Percentiles rank a stretch among this genome's conserved stretches.
phyloP scores from a whole-genome alignment of 106 monocot genomes.

The Xerophyta viscosa region DNA sequence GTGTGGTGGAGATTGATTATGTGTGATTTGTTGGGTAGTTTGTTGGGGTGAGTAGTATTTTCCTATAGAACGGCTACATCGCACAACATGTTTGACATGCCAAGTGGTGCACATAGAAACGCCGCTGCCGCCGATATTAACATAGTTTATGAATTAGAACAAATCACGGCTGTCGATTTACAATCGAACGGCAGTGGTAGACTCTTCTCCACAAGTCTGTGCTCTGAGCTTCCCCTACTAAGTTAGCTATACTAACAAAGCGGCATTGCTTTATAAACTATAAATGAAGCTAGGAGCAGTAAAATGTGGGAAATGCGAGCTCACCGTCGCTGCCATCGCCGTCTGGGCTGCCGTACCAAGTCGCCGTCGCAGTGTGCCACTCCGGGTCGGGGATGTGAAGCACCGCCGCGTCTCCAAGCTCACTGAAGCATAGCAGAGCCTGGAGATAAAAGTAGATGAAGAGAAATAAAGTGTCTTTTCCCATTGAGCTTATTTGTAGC shows the following conservation, averaged over 20 bases:
- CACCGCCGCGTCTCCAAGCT: neutral
- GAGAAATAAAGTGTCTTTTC: neutral
- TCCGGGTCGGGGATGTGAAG: conserved; percentile 19
- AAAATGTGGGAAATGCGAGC: neutral
- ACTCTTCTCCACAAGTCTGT: neutral
- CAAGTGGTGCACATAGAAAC: too few relatives aligned
- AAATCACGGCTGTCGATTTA: neutral
- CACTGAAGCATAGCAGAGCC: neutral
- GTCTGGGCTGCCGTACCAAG: conserved; percentile 93
- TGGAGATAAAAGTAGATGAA: conserved; percentile 8
- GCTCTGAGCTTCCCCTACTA: too few relatives aligned
- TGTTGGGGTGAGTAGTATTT: too few relatives aligned
- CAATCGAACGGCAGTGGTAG: neutral
- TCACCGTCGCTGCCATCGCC: conserved; percentile 95
- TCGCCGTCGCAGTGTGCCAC: conserved; percentile 89
- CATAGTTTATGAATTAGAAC: too few relatives aligned
- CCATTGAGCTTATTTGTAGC: too few relatives aligned
- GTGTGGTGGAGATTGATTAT: too few relatives aligned
- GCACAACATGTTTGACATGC: too few relatives aligned
- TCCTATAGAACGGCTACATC: too few relatives aligned
- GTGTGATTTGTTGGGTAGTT: too few relatives aligned
- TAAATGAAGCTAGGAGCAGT: neutral
- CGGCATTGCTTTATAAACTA: neutral
- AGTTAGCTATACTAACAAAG: neutral
- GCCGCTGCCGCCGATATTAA: too few relatives aligned